Base-by-base conservation (phyloP, 2,329 filamentous ascomycete species). In the Sarocladium kiliense region DNA sequence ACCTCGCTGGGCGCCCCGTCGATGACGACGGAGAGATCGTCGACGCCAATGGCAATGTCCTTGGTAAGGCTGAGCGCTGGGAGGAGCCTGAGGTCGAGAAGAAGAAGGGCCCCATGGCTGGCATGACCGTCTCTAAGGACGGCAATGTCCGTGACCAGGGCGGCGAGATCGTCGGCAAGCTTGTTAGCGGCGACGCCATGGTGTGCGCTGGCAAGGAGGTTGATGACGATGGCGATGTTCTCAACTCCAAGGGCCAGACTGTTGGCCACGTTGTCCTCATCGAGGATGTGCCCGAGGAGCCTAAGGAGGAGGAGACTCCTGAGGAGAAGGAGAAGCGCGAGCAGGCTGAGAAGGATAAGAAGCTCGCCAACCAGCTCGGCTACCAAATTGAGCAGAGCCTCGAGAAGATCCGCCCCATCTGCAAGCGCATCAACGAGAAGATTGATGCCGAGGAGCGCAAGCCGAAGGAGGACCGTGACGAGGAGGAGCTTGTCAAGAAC, bases 381-480 rank as follows among this genome's bases (percentile, higher is more conserved):
- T 75, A 72, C 56, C 87, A 88, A 63, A 83, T 95, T 62, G 81
- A 87, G 65, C 84, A 92, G 68, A 89, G 89, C 14, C 79, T 96
- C 6, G 90, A 96, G 65, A 88, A 86, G 68, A 83, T 96, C 66
- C 85, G 88, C 61, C 91, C 91, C 10, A 85, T 96, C 66, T 88
- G 89, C 77, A 91, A 89, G 74, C 82, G 91, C 76, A 96, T 96
- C 70, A 88, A 84, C 3, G 87, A 91, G 82, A 81, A 87, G 73
- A 88, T 96, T 64, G 89, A 96, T 63, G 79, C 78, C 55, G 90
- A 89, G 26, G 89, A 96, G 70, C 82, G 84, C 60, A 89, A 87
- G 26, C 87, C 88, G 42, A 88, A 90, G 71, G 89, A 95, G 3
- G 91, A 96, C 63, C 85, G 93, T 23, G 91, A 97, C 65, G 92